phyloP scores from a whole-genome alignment of 805 yeast genomes.

The Candida manassasensis region DNA sequence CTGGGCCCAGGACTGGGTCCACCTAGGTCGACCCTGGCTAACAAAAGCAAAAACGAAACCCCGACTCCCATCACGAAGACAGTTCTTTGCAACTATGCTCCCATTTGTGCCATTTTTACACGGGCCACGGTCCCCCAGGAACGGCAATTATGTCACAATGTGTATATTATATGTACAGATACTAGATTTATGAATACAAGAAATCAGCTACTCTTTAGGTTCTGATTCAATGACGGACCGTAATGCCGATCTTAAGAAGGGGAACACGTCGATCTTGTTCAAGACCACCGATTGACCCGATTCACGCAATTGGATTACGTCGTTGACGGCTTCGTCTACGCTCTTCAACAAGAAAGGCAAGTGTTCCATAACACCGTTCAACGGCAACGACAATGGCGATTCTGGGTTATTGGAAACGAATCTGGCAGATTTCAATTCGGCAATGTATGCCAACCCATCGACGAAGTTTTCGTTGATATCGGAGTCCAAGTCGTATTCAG shows the following conservation, averaged over 20 bases:
- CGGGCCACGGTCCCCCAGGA: no score
- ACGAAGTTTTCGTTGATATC: constrained; percentile 48
- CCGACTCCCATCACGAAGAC: no score
- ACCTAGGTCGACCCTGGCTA: no score
- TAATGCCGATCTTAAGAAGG: constrained; percentile 33
- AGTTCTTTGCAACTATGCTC: no score
- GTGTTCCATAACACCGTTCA: constrained; percentile 37
- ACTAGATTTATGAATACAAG: neutral
- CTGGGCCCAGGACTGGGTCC: no score
- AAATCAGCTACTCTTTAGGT: neutral
- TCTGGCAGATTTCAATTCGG: constrained; percentile 57
- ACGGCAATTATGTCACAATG: no score
- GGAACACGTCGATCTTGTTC: constrained; percentile 37
- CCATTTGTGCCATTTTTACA: no score
- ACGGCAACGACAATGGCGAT: constrained; percentile 23
- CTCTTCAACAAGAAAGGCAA: constrained; percentile 35
- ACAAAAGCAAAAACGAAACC: no score
- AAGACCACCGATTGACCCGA: constrained; percentile 24
- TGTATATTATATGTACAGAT: neutral
- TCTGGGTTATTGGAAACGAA: constrained; percentile 21
- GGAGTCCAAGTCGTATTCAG: constrained; percentile 51
- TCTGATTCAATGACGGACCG: neutral
- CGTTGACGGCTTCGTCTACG: constrained; percentile 39
- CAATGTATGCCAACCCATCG: constrained; percentile 64
- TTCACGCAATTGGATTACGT: constrained; percentile 46